Conservation (phyloP, 2,329 filamentous ascomycete genomes). For the Laburnicola sp. region DNA sequence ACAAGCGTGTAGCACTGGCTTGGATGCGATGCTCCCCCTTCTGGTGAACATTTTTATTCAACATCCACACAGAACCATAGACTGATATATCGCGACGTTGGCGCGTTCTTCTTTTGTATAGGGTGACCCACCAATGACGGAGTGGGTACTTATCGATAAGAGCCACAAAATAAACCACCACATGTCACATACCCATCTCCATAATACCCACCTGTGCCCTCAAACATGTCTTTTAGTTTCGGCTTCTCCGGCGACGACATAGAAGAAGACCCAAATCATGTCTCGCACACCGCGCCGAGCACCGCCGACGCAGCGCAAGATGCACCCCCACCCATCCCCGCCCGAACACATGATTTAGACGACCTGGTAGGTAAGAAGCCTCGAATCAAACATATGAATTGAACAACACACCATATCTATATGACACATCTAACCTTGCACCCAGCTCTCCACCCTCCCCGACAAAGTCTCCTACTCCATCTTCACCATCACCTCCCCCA, state of each 20-base stretch:
- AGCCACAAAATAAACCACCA: constrained; percentile 16
- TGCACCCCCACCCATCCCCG: constrained; percentile 39
- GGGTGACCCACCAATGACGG: constrained; percentile 18
- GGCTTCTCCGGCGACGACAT: constrained; percentile 64
- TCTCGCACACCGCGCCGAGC: constrained; percentile 13
- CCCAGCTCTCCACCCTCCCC: constrained; percentile 62
- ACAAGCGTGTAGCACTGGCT: too few relatives aligned
- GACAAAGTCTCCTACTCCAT: constrained; percentile 73
- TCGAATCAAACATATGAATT: neutral
- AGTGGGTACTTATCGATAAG: constrained; percentile 28
- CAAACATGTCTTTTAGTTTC: constrained; percentile 55
- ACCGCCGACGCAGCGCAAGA: constrained; percentile 11
- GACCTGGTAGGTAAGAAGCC: constrained; percentile 50
- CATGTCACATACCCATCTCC: constrained; percentile 2
- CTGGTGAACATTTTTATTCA: neutral
- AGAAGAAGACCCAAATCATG: constrained; percentile 52
- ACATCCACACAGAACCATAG: neutral
- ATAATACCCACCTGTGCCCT: neutral
- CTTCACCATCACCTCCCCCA: constrained; percentile 63
- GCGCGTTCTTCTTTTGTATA: constrained; percentile 14
- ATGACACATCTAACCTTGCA: constrained; percentile 7
- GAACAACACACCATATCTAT: neutral
- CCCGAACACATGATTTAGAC: constrained; percentile 50
- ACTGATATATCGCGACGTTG: neutral
- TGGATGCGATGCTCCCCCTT: too few relatives aligned